Conservation (phyloP, 2,329 filamentous ascomycete species). For the Fusarium sp. region DNA sequence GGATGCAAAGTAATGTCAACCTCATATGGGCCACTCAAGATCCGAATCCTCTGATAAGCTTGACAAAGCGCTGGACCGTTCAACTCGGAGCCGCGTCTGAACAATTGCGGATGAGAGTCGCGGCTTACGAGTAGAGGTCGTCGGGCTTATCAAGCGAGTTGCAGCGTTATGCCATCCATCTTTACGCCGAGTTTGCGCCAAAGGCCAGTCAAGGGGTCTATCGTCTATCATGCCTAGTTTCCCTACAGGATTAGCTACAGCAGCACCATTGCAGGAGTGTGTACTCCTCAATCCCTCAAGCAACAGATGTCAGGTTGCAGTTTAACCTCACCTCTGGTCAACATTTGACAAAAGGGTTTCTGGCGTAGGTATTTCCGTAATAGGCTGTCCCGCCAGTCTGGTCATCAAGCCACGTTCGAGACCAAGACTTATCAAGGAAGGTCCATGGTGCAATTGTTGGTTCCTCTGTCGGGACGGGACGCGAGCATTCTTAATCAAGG, state of each 20-base stretch:
- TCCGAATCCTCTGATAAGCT: slow-evolving; percentile 24
- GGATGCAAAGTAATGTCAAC: slow-evolving; percentile 15
- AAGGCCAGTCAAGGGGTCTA: not conserved
- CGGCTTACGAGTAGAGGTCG: slow-evolving; percentile 9
- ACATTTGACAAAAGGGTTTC: not conserved
- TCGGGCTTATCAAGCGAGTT: slow-evolving; percentile 15
- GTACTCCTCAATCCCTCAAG: not conserved
- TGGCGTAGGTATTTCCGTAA: slow-evolving; percentile 4
- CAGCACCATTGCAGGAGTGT: not conserved
- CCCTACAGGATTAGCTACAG: not conserved
- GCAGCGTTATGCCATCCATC: slow-evolving; percentile 13
- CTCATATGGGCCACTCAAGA: slow-evolving; percentile 14
- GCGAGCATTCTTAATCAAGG: slow-evolving; percentile 10
- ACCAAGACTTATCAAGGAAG: slow-evolving; percentile 8
- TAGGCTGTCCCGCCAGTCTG: slow-evolving; percentile 9
- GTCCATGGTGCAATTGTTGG: slow-evolving; percentile 12
- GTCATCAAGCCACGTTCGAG: slow-evolving; percentile 15
- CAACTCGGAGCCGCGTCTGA: slow-evolving; percentile 5
- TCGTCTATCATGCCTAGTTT: slow-evolving; percentile 1
- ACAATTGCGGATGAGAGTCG: slow-evolving; percentile 3
- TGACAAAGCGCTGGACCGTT: not conserved
- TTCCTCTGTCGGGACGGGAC: slow-evolving; percentile 24
- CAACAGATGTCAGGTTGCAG: not conserved
- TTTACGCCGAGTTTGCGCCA: slow-evolving; percentile 1
- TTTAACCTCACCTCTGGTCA: not conserved